Conservation (phyloP, 2,329 filamentous ascomycete genomes). For the Hymenotorrendiella dingleyae region DNA sequence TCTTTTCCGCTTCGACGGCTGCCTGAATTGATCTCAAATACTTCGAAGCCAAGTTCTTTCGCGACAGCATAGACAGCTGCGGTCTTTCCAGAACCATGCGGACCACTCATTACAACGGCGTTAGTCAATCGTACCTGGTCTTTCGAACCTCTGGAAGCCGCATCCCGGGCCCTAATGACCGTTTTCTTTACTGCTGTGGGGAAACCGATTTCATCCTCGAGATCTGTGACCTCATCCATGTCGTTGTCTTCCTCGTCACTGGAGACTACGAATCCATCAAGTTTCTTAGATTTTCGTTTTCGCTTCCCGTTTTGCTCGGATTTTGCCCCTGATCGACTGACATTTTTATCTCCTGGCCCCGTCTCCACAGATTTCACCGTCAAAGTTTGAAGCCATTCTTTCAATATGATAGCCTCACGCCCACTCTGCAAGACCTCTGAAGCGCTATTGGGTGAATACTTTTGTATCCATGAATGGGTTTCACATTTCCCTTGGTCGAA, state of each 20-base stretch:
- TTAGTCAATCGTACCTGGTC: slow-evolving; percentile 55
- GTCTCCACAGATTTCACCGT: slow-evolving; percentile 72
- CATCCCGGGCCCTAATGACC: slow-evolving; percentile 43
- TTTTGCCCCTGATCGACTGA: slow-evolving; percentile 25
- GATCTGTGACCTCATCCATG: slow-evolving; percentile 62
- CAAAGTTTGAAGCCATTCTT: slow-evolving; percentile 74
- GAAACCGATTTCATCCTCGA: slow-evolving; percentile 41
- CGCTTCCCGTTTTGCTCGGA: slow-evolving; percentile 47
- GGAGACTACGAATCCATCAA: slow-evolving; percentile 75
- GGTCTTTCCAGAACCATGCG: slow-evolving; percentile 87
- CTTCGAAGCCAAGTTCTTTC: slow-evolving; percentile 83
- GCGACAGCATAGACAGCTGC: slow-evolving; percentile 88
- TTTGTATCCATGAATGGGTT: slow-evolving; percentile 67
- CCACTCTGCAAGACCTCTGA: slow-evolving; percentile 70
- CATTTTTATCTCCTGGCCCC: slow-evolving; percentile 33
- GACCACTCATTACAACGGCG: slow-evolving; percentile 81
- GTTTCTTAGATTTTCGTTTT: slow-evolving; percentile 58
- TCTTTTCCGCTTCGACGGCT: slow-evolving; percentile 83
- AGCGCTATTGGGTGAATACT: slow-evolving; percentile 70
- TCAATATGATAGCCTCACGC: slow-evolving; percentile 63
- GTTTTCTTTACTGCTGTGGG: slow-evolving; percentile 43
- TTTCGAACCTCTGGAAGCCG: slow-evolving; percentile 34
- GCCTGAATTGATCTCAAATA: slow-evolving; percentile 90
- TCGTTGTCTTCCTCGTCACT: slow-evolving; percentile 69
- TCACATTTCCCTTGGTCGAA: slow-evolving; percentile 80